Base-by-base conservation (phyloP, 148 eudicot genomes). In the Nyssa sinensis region DNA sequence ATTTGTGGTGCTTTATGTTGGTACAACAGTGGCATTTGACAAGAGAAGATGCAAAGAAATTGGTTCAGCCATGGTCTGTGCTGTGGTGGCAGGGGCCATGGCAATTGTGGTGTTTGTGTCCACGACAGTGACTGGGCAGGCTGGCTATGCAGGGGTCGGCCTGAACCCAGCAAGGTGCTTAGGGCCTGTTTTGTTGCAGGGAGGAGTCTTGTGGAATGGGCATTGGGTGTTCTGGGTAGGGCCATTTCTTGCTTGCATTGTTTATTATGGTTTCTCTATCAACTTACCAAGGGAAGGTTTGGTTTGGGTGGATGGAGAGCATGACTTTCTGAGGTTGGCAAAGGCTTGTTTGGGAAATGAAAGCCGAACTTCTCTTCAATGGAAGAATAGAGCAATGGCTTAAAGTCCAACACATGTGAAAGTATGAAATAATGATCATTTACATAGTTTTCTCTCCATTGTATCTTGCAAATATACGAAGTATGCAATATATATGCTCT, bases 201-300 rank as follows among this genome's bases (percentile, higher is more conserved):
- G 70, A 1, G 62, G 70, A 44, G 13, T n/a, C 7, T 25, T 74
- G 3, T 64, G 77, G 77, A 0, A 64, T 32, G 70, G 70, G 47
- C 77, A 74, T 51, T 74, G 77, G 69, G 49, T 64, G 16, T 74
- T 74, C 24, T 74, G 77, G 77, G 70, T 51, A 8, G 76, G 76
- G 13, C 62, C 70, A 0, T 19, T 63, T 60, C 21, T 47, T 29
- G 69, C 69, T 39, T 63, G 61, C 23, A 29, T 27, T 63, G 9
- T 73, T 16, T 73, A 55, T 9, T 67, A 69, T 17, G 61, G 24
- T 21, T 0, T 69, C 25, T 47, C 60, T 69, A 27, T 69, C n/a
- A 39, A 49, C 49, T 19, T 64, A 55, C 59, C 59, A 55, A 55
- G 25, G 14, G 59, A 55, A 55, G 24, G 59, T 55, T 55, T 55